Base-by-base conservation (phyloP, 208 protist genomes). In the Trypanosoma brucei region DNA sequence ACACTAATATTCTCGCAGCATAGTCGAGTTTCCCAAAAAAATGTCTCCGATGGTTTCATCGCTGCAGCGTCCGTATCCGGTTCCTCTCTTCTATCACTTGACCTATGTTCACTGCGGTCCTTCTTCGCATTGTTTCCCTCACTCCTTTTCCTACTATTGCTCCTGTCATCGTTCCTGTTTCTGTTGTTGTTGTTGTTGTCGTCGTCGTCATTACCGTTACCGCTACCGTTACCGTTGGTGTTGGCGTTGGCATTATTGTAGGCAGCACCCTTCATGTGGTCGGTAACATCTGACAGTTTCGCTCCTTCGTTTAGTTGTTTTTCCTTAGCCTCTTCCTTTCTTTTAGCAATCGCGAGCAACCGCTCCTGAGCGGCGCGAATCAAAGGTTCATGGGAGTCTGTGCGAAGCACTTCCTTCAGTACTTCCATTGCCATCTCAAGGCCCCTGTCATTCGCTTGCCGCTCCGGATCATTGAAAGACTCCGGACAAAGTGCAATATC, bases 401-500 rank as follows among this genome's bases (percentile, higher is more conserved):
- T 40, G 38, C 64, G 59, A 31, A 95, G 81, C 39, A 95, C 86
- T 64, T 92, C 75, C 54, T 83, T 63, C 65, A 95, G 72, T 31
- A 86, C 78, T 45, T 75, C 69, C 73, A 93, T 90, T 14, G 81
- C 78, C 44, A 83, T 57, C 55, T 72, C 22, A 2, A 95, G 74
- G 4, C 84, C 90, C 14, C 73, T 73, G 58, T 95, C 90, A 22
- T 88, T 54, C 5, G 52, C 46, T 72, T 93, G 82, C 35, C 58
- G 55, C 7, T 65, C 70, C 1, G 84, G 71, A 59, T 93, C 84
- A 52, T 81, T 83, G 67, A 93, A 95, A 3, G 86, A 86, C 5
- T 86, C 70, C 1, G 90, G 90, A 62, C 90, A 95, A 33, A 95
- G 76, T 3, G 90, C 90, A 53, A 93, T 92, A 46, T 93, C 86